phyloP scores from a whole-genome alignment of 176 grass and related monocot genomes.

The Metroxylon sagu region DNA sequence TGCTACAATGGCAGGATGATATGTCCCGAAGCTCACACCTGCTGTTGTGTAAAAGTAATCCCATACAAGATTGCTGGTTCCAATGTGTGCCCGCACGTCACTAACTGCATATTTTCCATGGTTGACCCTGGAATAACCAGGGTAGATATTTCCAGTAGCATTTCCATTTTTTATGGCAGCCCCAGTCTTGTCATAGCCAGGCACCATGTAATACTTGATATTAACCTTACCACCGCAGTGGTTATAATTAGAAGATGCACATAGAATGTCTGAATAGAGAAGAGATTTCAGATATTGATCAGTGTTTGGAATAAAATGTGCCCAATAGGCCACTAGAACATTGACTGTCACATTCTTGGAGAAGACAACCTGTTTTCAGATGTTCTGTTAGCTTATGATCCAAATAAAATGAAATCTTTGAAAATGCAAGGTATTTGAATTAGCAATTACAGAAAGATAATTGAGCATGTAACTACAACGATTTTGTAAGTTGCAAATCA shows the following conservation, averaged over 20 bases:
- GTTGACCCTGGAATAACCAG: conserved; percentile 61
- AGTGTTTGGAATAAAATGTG: conserved; percentile 55
- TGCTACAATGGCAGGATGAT: conserved; percentile 40
- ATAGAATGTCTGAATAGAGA: conserved; percentile 68
- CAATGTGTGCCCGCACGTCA: conserved; percentile 52
- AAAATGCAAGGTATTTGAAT: no score
- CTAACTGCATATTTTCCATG: conserved; percentile 87
- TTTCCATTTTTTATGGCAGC: conserved; percentile 24
- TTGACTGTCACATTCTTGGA: conserved; percentile 69
- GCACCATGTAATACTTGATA: conserved; percentile 62
- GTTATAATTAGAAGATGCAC: conserved; percentile 50
- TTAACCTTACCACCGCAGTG: conserved; percentile 59
- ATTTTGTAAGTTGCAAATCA: no score
- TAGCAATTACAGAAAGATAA: no score
- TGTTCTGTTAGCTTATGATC: neutral
- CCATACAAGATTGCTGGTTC: conserved; percentile 89
- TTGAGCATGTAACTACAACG: no score
- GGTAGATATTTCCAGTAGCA: conserved; percentile 42
- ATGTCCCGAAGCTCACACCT: conserved; percentile 82
- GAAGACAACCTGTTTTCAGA: conserved; percentile 47
- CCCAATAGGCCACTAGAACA: conserved; percentile 67
- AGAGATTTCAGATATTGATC: conserved; percentile 75
- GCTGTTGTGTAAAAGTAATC: conserved; percentile 89
- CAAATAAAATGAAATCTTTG: no score
- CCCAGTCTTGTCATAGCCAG: conserved; percentile 59